phyloP scores from a whole-genome alignment of 2,329 filamentous ascomycete species.

The Aspergillus hiratsukae region DNA sequence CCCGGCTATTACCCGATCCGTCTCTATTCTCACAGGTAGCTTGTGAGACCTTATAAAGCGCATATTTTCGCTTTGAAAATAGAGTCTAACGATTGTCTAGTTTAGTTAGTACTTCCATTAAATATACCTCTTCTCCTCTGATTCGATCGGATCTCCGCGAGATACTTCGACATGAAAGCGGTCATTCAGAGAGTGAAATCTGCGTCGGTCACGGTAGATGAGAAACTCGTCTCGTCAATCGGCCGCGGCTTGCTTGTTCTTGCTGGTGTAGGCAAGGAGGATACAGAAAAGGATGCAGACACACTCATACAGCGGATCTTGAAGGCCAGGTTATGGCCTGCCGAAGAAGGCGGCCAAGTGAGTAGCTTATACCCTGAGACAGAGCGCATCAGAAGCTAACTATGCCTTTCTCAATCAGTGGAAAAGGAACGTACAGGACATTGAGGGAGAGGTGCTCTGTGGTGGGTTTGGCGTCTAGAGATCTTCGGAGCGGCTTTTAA shows the following conservation, averaged over 20 bases:
- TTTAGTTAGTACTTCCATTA: background rate
- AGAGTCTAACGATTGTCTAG: background rate
- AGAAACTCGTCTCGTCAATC: slow-evolving; percentile 83
- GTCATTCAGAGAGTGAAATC: slow-evolving; percentile 92
- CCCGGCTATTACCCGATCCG: background rate
- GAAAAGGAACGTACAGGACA: slow-evolving; percentile 85
- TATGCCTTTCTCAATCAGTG: slow-evolving; percentile 53
- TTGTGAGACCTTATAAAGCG: background rate
- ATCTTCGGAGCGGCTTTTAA: slow-evolving; percentile 19
- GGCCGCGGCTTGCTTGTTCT: slow-evolving; percentile 86
- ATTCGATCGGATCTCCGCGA: background rate
- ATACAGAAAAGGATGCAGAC: slow-evolving; percentile 84
- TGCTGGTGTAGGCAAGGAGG: slow-evolving; percentile 83
- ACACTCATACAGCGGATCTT: slow-evolving; percentile 78
- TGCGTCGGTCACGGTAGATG: slow-evolving; percentile 91
- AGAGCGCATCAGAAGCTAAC: slow-evolving; percentile 1
- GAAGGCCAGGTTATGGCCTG: slow-evolving; percentile 89
- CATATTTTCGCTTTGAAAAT: background rate
- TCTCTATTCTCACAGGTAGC: background rate
- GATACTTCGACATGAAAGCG: slow-evolving; percentile 48
- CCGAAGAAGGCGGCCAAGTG: slow-evolving; percentile 66
- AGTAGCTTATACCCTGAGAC: background rate
- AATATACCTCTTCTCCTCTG: background rate
- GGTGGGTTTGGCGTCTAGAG: slow-evolving; percentile 50
- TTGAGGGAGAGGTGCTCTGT: slow-evolving; percentile 88